Base-by-base conservation (phyloP, 129 eudicot species). In the Chrysanthemum seticuspe region DNA sequence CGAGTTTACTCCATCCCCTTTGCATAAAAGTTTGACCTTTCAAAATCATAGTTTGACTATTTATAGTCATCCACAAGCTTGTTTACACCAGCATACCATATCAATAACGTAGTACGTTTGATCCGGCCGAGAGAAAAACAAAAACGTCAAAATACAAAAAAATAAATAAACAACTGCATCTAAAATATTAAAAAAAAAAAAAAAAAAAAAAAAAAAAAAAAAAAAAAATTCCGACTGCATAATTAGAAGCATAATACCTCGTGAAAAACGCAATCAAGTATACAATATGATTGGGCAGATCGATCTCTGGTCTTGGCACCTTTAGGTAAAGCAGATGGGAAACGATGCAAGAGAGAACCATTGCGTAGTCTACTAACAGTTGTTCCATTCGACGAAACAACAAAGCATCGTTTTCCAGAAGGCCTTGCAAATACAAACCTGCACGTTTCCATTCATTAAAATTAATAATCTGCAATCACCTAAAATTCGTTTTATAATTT, bases 381-480 rank as follows among this genome's bases (percentile, higher is more conserved):
- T 50, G 88, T 83, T 54, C 97, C 98, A 74, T 94, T 84, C 0
- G 95, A 88, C 36, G 99, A 90, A 47, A 90, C 99, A 23, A 94
- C 96, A 78, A 94, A 94, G 75, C 99, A 94, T 61, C 97, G 83
- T 73, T 94, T 90, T 29, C 99, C 99, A 59, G 96, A 76, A 6
- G 99, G 99, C 82, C 99, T 83, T 70, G 97, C 96, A 73, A 85
- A 84, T 55, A 94, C 94, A 56, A 81, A 94, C 98, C 98, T 93
- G 68, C 60, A 34, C 15, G 15, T 51, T 51, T 51, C 15, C 3
- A 50, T 50, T 13, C 13, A 2, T 51, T 2, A 51, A 3, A 51
- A 51, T 10, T 51, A 10, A n/a, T 51, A 34, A 34, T 34, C 40
- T 34, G 40, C 40, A 34, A 34, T 34, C 40, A 3, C 40, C 40